phyloP scores from a whole-genome alignment of 1,139 yeast genomes.

The Hanseniaspora uvarum region DNA sequence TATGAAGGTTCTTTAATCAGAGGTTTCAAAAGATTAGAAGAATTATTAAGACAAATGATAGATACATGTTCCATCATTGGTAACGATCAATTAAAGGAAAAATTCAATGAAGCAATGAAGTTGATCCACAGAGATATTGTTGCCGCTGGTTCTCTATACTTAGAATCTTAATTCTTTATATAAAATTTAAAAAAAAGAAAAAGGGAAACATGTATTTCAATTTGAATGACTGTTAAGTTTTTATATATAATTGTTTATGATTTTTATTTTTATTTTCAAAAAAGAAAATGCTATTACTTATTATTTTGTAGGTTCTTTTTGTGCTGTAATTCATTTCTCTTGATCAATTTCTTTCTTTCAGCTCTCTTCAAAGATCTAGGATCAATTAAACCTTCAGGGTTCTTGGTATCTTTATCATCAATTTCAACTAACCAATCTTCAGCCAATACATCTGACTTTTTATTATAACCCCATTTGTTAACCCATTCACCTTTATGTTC shows the following conservation, averaged over 20 bases:
- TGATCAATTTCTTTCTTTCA: conserved; percentile 74
- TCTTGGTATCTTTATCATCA: conserved; percentile 58
- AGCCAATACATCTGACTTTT: conserved; percentile 57
- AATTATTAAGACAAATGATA: conserved; percentile 77
- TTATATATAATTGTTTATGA: background rate
- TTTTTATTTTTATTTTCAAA: too few relatives aligned
- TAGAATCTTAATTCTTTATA: conserved; percentile 33
- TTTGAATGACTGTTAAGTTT: background rate
- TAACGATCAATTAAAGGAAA: conserved; percentile 69
- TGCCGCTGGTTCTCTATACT: conserved; percentile 82
- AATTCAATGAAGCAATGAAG: conserved; percentile 78
- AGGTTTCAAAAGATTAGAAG: conserved; percentile 88
- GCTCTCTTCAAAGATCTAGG: conserved; percentile 73
- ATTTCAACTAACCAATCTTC: conserved; percentile 95
- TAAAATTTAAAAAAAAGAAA: background rate
- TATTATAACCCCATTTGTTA: conserved; percentile 95
- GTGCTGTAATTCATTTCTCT: conserved; percentile 79
- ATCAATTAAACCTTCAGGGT: conserved; percentile 65
- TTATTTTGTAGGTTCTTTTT: conserved; percentile 58
- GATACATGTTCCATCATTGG: conserved; percentile 91
- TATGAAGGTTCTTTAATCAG: conserved; percentile 94
- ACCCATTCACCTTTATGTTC: conserved; percentile 92
- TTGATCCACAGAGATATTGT: conserved; percentile 92
- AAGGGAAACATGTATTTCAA: background rate
- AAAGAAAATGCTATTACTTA: conserved; percentile 4